A percentile compares a stretch with the other conserved stretches of the same genome.
Evolutionary conservation across 176 grass and related monocot genomes (phyloP).

Genomic region (Hyparrhenia diplandra): DNA sequence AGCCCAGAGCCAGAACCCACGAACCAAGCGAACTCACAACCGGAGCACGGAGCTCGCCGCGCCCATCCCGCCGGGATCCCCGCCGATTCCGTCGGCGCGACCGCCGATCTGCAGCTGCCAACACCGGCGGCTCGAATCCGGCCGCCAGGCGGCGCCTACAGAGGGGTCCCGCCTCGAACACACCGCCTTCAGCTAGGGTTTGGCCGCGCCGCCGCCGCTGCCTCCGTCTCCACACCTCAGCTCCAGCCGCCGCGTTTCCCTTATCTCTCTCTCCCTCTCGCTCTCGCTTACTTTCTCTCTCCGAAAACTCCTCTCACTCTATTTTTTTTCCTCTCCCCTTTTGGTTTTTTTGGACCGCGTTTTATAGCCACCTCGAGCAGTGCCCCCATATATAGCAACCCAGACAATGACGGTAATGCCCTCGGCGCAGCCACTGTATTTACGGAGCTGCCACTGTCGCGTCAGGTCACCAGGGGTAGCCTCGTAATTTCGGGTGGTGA

Average conservation of each 20-base stretch:
- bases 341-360: constrained; percentile 26
- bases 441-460: not conserved
- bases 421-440: not conserved
- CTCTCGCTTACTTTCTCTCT: constrained; percentile 35
- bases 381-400: constrained; percentile 26
- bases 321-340: constrained; percentile 43
- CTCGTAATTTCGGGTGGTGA: not conserved
- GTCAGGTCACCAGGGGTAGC: not conserved
- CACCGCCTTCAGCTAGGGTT: constrained; percentile 44
- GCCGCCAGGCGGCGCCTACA: not conserved
- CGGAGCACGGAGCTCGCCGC: not conserved
- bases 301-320: constrained; percentile 31
- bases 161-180: not conserved
- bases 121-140: constrained; percentile 26
- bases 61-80: constrained; percentile 41
- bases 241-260: constrained; percentile 46
- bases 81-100: constrained; percentile 52
- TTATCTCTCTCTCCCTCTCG: constrained; percentile 13
- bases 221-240: constrained; percentile 7
- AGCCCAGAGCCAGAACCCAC: not conserved
- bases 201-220: constrained; percentile 13
- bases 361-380: constrained; percentile 39
- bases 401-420: not conserved
- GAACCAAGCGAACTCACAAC: constrained; percentile 9
- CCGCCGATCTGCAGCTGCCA: constrained; percentile 50